Percentiles rank a stretch among this genome's conserved stretches.
These are phyloP conservation scores for Fusarium sarcochroum DNA, from an alignment of 2,329 filamentous ascomycete species.

Conservation along the genomic window DNA sequence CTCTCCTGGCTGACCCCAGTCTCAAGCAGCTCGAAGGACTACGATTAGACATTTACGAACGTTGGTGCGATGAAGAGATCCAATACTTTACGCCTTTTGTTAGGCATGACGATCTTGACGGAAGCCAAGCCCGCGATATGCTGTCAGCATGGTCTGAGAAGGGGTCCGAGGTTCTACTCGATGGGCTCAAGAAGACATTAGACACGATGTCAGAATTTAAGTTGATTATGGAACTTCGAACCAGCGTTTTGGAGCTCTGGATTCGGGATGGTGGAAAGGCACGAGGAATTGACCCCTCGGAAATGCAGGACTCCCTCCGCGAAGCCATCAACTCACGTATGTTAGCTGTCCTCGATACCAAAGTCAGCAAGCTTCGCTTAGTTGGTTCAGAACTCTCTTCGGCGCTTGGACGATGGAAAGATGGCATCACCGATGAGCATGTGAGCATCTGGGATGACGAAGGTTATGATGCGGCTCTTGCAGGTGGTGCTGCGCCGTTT, in stretches of 20 bases:
- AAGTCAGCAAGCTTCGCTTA: slow-evolving; percentile 74
- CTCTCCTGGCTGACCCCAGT: slow-evolving; percentile 79
- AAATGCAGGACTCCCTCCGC: slow-evolving; percentile 78
- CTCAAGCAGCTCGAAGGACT: slow-evolving; percentile 77
- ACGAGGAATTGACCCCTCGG: slow-evolving; percentile 75
- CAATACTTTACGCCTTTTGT: slow-evolving; percentile 90
- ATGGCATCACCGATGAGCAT: slow-evolving; percentile 64
- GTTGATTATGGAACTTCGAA: slow-evolving; percentile 77
- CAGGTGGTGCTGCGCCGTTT: slow-evolving; percentile 75
- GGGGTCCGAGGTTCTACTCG: slow-evolving; percentile 70
- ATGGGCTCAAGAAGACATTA: slow-evolving; percentile 74
- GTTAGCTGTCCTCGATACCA: slow-evolving; percentile 71
- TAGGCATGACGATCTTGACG: slow-evolving; percentile 81
- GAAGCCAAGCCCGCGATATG: slow-evolving; percentile 70
- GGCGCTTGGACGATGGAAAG: slow-evolving; percentile 72
- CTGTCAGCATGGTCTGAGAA: slow-evolving; percentile 74
- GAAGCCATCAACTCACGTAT: slow-evolving; percentile 78
- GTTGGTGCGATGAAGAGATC: slow-evolving; percentile 87
- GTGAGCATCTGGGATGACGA: slow-evolving; percentile 77
- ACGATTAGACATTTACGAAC: slow-evolving; percentile 81
- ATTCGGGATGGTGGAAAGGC: slow-evolving; percentile 76
- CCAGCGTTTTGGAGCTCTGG: slow-evolving; percentile 80
- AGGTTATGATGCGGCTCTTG: slow-evolving; percentile 75
- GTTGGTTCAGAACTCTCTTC: slow-evolving; percentile 76
- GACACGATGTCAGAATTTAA: slow-evolving; percentile 75